phyloP scores from a whole-genome alignment of 805 yeast genomes.

The Yarrowia sp. region DNA sequence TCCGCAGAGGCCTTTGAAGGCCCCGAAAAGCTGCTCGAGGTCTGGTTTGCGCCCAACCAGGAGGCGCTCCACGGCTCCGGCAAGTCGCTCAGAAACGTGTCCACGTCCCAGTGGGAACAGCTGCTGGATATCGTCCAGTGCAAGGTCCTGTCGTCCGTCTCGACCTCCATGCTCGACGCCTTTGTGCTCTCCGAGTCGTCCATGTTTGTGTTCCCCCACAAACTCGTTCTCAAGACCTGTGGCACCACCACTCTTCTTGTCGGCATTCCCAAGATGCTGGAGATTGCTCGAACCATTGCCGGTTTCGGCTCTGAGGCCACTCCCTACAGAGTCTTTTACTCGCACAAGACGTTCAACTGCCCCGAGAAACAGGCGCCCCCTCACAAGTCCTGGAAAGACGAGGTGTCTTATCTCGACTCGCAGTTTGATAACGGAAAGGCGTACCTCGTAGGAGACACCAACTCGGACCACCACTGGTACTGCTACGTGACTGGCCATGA shows the following conservation, averaged over 20 bases:
- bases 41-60: conserved; percentile 72
- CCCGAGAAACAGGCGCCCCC: conserved; percentile 80
- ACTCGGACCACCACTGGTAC: conserved; percentile 82
- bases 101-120: conserved; percentile 64
- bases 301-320: conserved; percentile 42
- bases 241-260: conserved; percentile 91
- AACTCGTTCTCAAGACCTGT: conserved; percentile 85
- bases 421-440: conserved; percentile 62
- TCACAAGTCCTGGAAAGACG: conserved; percentile 82
- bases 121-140: conserved; percentile 82
- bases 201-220: conserved; percentile 82
- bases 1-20: conserved; percentile 95
- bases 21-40: conserved; percentile 88
- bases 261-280: conserved; percentile 66
- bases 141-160: conserved; percentile 77
- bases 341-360: conserved; percentile 89
- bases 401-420: conserved; percentile 64
- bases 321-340: conserved; percentile 75
- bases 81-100: conserved; percentile 57
- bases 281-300: conserved; percentile 45
- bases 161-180: conserved; percentile 68
- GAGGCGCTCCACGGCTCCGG: conserved; percentile 40
- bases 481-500: conserved; percentile 53
- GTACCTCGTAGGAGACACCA: conserved; percentile 76
- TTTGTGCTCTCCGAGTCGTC: conserved; percentile 87